Evolutionary conservation across 2,329 filamentous ascomycete species (phyloP).

Genomic region (Pyricularia sp.): DNA sequence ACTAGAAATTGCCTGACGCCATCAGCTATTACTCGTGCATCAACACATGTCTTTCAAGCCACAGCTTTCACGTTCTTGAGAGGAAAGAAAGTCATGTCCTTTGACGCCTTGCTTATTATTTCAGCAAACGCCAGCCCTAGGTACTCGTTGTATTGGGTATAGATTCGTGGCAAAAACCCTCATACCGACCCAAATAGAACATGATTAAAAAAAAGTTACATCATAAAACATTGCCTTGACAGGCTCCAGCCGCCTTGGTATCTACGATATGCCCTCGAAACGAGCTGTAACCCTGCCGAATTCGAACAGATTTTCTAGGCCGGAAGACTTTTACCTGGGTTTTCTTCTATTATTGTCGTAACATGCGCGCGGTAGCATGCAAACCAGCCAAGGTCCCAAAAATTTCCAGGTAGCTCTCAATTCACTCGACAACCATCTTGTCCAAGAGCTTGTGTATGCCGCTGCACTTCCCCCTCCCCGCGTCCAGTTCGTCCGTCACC

Average conservation of each 20-base stretch:
- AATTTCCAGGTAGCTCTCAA: neutral
- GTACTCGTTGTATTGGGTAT: neutral
- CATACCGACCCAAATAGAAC: neutral
- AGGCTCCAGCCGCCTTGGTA: neutral
- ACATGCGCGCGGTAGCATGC: neutral
- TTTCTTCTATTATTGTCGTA: neutral
- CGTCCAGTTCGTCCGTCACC: constrained; percentile 56
- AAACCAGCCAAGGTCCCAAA: neutral
- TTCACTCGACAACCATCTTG: constrained; percentile 41
- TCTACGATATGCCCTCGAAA: neutral
- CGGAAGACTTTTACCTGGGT: neutral
- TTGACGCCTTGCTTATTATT: no score
- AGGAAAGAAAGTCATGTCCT: no score
- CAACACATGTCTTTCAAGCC: no score
- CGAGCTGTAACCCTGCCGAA: neutral
- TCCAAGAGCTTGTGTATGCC: constrained; percentile 60
- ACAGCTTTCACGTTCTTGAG: no score
- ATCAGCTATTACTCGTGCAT: neutral
- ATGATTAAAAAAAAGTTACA: neutral
- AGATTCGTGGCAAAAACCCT: neutral
- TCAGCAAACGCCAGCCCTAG: neutral
- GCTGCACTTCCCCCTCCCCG: constrained; percentile 42
- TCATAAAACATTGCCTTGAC: neutral
- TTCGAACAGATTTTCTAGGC: neutral
- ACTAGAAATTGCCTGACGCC: neutral